Conservation (phyloP, 1,284 basidiomycete genomes). For the Golubevia sp. region DNA sequence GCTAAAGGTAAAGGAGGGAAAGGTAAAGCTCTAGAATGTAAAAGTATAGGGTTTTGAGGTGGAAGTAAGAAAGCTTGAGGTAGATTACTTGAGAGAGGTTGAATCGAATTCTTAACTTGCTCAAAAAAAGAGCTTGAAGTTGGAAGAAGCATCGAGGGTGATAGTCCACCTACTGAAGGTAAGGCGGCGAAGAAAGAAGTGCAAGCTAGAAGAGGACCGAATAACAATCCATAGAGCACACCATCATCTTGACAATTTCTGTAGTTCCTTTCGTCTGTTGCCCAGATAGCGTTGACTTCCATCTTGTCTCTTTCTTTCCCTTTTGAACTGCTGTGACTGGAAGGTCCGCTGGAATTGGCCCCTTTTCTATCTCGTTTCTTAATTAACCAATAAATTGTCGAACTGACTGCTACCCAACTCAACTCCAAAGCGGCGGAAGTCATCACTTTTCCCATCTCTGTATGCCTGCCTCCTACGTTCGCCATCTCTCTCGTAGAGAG, state of each 20-base stretch:
- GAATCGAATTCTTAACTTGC: too few species aligned
- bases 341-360: neutral
- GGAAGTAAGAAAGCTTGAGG: too few species aligned
- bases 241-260: neutral
- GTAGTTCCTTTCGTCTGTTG: neutral
- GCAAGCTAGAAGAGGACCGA: neutral
- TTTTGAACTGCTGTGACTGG: neutral
- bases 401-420: neutral
- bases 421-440: neutral
- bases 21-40: too few species aligned
- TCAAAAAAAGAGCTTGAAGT: too few species aligned
- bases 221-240: neutral
- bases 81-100: too few species aligned
- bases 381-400: neutral
- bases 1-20: too few species aligned
- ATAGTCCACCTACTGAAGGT: neutral
- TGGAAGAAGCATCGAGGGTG: too few species aligned
- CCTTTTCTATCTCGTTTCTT: neutral
- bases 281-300: neutral
- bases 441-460: neutral
- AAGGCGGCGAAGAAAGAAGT: neutral
- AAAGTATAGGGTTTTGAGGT: too few species aligned
- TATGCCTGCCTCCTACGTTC: neutral
- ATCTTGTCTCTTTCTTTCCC: neutral
- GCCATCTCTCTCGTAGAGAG: too few species aligned